phyloP scores from a whole-genome alignment of 169 alveolate genomes.

The Plasmodium chabaudi region DNA sequence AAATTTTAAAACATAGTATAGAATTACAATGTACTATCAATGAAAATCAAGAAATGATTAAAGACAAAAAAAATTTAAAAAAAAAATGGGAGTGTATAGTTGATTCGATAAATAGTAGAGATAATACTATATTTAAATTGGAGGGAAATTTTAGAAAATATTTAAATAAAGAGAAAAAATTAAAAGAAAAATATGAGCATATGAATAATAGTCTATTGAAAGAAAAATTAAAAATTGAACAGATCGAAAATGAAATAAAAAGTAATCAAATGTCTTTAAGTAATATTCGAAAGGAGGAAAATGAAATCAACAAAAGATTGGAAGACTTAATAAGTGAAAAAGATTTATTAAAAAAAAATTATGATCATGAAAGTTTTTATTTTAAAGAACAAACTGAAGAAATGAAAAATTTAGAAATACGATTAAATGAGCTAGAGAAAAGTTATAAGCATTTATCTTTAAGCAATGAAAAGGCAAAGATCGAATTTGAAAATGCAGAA shows the following conservation, averaged over 20 bases:
- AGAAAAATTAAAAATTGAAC: constrained; percentile 18
- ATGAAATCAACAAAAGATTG: neutral
- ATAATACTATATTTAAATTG: constrained; percentile 43
- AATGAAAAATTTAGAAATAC: constrained; percentile 30
- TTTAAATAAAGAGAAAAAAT: constrained; percentile 21
- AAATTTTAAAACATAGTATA: constrained; percentile 31
- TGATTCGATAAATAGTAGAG: constrained; percentile 47
- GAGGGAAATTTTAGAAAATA: constrained; percentile 34
- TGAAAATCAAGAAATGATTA: constrained; percentile 22
- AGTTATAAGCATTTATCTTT: neutral
- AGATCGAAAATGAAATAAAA: constrained; percentile 30
- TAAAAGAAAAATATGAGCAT: constrained; percentile 18
- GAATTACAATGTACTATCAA: constrained; percentile 14
- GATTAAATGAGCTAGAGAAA: constrained; percentile 6
- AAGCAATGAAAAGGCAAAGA: constrained; percentile 29
- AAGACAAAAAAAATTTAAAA: constrained; percentile 41
- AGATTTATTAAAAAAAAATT: constrained; percentile 34
- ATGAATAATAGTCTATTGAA: constrained; percentile 2
- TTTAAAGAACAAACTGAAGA: constrained; percentile 45
- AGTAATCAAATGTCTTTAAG: constrained; percentile 7
- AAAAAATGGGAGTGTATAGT: constrained; percentile 43
- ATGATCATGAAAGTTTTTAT: constrained; percentile 20
- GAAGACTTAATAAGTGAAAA: neutral
- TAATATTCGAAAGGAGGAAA: constrained; percentile 22
- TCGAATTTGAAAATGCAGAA: constrained; percentile 23